phyloP scores from a whole-genome alignment of 2,329 filamentous ascomycete species.

The Cytospora piceae region DNA sequence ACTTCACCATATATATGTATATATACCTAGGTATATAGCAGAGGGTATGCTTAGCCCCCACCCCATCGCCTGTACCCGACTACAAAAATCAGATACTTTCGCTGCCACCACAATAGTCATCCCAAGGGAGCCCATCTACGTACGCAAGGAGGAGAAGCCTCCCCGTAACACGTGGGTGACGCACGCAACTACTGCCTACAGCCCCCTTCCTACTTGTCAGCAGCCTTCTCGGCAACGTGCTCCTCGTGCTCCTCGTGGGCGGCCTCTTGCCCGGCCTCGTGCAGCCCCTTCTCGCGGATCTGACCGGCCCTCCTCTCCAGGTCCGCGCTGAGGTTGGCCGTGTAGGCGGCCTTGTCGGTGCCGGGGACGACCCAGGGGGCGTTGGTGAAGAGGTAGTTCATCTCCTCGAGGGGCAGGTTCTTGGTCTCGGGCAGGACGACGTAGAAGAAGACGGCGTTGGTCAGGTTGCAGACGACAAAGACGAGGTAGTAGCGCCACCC shows the following conservation, averaged over 20 bases:
- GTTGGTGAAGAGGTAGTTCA: constrained; percentile 65
- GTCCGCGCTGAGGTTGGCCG: constrained; percentile 49
- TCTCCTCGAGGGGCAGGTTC: constrained; percentile 65
- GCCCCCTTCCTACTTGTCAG: not conserved
- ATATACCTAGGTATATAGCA: too few species aligned
- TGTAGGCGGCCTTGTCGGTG: constrained; percentile 56
- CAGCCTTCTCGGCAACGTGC: constrained; percentile 12
- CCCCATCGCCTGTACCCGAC: too few species aligned
- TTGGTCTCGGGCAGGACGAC: constrained; percentile 66
- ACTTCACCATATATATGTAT: too few species aligned
- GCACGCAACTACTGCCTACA: not conserved
- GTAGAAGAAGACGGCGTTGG: constrained; percentile 54
- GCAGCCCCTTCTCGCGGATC: constrained; percentile 53
- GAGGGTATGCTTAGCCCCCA: too few species aligned
- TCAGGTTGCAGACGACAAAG: constrained; percentile 64
- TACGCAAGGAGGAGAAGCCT: not conserved
- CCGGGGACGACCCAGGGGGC: constrained; percentile 64
- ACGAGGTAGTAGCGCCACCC: constrained; percentile 54
- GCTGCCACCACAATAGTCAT: too few species aligned
- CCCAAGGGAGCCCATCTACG: not conserved
- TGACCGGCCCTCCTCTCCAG: constrained; percentile 61
- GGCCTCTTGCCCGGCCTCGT: too few species aligned
- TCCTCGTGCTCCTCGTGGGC: constrained; percentile 20
- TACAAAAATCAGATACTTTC: too few species aligned
- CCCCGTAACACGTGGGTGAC: too few species aligned